phyloP scores from a whole-genome alignment of 345 rosid species.

The Capsella bursapastoris region DNA sequence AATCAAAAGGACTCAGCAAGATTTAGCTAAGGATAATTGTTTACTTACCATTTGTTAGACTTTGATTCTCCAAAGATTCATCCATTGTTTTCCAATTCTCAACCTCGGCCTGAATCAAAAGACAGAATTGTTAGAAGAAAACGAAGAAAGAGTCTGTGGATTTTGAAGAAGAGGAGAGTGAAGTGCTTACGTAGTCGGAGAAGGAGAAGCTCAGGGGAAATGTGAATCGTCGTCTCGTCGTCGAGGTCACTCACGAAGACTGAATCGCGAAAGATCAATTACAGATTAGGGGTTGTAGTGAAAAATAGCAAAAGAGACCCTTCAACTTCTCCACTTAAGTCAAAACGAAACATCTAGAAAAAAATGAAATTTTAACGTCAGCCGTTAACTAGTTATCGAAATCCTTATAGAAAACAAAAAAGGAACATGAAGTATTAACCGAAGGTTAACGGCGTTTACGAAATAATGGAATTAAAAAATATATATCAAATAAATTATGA shows the following conservation, averaged over 20 bases:
- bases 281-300: neutral
- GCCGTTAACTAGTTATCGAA: neutral
- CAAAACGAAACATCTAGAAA: neutral
- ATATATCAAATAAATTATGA: constrained; percentile 6
- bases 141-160: neutral
- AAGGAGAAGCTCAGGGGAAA: constrained; percentile 6
- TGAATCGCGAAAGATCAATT: constrained; percentile 21
- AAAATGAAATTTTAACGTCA: neutral
- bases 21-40: no score
- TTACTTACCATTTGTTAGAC: constrained; percentile 51
- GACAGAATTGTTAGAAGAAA: constrained; percentile 4
- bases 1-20: no score
- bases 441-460: neutral
- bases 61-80: constrained; percentile 54
- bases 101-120: constrained; percentile 20
- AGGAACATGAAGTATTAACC: neutral
- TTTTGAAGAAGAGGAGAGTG: constrained; percentile 4
- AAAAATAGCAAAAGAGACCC: neutral
- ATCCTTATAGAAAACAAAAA: no score
- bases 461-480: constrained; percentile 1
- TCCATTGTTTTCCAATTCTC: constrained; percentile 46
- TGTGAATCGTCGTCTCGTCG: constrained; percentile 29
- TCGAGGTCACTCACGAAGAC: constrained; percentile 23
- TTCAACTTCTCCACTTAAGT: neutral
- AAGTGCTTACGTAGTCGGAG: constrained; percentile 15